A percentile compares a stretch with the other conserved stretches of the same genome.
phyloP scores from a whole-genome alignment of 1,284 basidiomycete species.

The Trametes polyzona region DNA sequence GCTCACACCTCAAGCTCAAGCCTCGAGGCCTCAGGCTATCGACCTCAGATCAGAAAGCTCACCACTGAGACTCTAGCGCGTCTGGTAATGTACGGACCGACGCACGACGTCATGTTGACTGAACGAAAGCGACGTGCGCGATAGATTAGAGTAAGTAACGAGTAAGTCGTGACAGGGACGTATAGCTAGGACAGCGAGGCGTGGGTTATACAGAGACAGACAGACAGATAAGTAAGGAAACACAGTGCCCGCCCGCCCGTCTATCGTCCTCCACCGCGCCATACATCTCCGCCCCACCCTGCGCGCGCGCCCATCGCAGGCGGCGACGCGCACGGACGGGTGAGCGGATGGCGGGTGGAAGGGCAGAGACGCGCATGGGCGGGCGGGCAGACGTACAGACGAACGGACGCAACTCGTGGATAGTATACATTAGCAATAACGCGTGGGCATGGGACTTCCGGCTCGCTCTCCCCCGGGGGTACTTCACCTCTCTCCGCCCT shows the following conservation, averaged over 20 bases:
- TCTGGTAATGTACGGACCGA: too few species aligned
- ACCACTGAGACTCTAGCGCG: too few species aligned
- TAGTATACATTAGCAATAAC: constrained; percentile 33
- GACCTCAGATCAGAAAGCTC: too few species aligned
- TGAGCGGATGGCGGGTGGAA: too few species aligned
- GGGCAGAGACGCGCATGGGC: neutral
- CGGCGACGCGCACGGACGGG: too few species aligned
- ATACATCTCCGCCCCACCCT: too few species aligned
- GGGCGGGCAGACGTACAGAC: constrained; percentile 9
- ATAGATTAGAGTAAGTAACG: constrained; percentile 14
- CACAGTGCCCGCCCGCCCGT: constrained; percentile 1
- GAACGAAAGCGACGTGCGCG: constrained; percentile 7
- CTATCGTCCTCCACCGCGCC: too few species aligned
- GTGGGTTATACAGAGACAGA: constrained; percentile 22
- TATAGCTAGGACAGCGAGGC: constrained; percentile 23
- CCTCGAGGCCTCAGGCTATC: too few species aligned
- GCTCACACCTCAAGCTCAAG: too few species aligned
- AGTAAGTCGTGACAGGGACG: constrained; percentile 4
- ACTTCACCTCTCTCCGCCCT: constrained; percentile 13
- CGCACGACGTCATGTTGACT: too few species aligned
- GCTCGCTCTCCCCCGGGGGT: neutral
- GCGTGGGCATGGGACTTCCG: constrained; percentile 20
- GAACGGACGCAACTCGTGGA: constrained; percentile 9
- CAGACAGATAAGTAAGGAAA: constrained; percentile 4
- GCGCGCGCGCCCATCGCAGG: too few species aligned